These are phyloP conservation scores for Kuraishia cidri DNA, from an alignment of 805 yeast species.

Conservation along the genomic window DNA sequence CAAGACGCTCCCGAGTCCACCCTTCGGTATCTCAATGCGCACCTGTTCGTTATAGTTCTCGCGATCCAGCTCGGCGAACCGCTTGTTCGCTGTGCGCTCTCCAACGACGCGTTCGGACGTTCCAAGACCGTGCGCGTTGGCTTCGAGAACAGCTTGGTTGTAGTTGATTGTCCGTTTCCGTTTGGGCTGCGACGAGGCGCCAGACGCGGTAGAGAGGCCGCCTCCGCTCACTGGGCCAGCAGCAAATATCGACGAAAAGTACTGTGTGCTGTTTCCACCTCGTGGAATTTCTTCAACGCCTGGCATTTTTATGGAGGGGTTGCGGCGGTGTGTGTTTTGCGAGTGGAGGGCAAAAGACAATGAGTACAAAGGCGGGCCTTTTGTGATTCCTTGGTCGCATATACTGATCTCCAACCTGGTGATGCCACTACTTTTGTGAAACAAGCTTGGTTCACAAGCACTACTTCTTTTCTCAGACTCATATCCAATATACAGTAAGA, in stretches of 20 bases:
- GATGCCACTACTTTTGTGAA: too few relatives aligned
- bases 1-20: conserved; percentile 1
- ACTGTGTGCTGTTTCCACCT: conserved; percentile 13
- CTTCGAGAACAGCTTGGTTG: conserved; percentile 16
- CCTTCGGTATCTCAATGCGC: conserved; percentile 28
- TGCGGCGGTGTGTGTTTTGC: too few relatives aligned
- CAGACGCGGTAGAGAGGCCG: conserved; percentile 1
- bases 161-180: conserved; percentile 14
- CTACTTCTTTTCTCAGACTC: too few relatives aligned
- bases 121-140: conserved; percentile 6
- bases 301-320: neutral
- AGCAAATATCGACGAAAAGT: conserved; percentile 17
- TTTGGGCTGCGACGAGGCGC: neutral
- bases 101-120: conserved; percentile 12
- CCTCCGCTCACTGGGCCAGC: too few relatives aligned
- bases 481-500: too few relatives aligned
- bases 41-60: conserved; percentile 32
- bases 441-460: too few relatives aligned
- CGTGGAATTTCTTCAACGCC: conserved; percentile 18
- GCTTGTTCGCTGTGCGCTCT: conserved; percentile 23
- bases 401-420: too few relatives aligned
- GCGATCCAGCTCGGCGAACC: conserved; percentile 30
- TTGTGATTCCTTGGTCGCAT: too few relatives aligned
- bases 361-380: too few relatives aligned
- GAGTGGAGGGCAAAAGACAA: too few relatives aligned